Evolutionary conservation across 169 alveolate species (phyloP).

Genomic region (Ichthyophthirius multifiliis): DNA sequence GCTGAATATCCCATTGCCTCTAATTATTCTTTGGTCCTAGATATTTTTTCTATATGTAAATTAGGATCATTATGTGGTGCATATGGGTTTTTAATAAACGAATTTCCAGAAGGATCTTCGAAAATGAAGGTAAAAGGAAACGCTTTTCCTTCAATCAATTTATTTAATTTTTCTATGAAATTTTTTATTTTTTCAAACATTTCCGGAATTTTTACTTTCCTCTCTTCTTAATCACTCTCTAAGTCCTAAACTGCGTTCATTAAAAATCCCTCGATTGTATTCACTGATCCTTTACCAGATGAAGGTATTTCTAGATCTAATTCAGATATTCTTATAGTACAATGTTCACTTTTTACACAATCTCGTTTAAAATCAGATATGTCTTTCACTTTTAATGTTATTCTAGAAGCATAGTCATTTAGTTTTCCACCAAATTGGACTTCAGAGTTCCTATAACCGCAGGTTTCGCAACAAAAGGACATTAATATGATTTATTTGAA

Average conservation of each 20-base stretch:
- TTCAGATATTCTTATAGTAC: constrained; percentile 87
- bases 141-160: constrained; percentile 69
- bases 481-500: constrained; percentile 88
- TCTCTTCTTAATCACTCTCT: constrained; percentile 50
- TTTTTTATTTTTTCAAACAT: constrained; percentile 75
- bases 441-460: constrained; percentile 93
- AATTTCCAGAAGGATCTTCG: constrained; percentile 97
- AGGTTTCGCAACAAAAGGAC: constrained; percentile 92
- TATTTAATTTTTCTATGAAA: constrained; percentile 58
- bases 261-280: constrained; percentile 92
- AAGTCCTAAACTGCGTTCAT: constrained; percentile 70
- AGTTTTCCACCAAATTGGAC: constrained; percentile 92
- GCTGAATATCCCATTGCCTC: constrained; percentile 71
- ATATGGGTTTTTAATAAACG: constrained; percentile 89
- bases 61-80: constrained; percentile 70
- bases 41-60: constrained; percentile 51
- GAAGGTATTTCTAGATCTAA: constrained; percentile 94
- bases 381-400: constrained; percentile 76
- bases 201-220: constrained; percentile 69
- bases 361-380: constrained; percentile 87
- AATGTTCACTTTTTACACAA: constrained; percentile 89
- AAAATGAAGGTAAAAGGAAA: constrained; percentile 87
- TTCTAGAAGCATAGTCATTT: constrained; percentile 90
- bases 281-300: constrained; percentile 89
- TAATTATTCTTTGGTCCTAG: constrained; percentile 56